Base-by-base conservation (phyloP, 371 early-diverging fungal species). In the Saksenaea oblongispora region DNA sequence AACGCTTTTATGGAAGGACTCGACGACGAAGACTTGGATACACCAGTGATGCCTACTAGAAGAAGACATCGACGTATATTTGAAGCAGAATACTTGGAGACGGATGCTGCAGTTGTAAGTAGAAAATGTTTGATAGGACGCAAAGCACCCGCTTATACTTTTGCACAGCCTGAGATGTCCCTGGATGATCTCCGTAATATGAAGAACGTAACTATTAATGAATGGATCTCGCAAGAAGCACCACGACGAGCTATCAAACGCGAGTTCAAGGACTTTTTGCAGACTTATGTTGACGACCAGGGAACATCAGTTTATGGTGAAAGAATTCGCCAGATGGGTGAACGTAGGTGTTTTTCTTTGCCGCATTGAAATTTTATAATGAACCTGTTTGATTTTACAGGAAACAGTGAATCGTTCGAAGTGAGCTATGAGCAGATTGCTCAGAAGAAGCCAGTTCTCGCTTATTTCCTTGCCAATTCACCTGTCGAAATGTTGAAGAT, bases 231-330 rank as follows among this genome's bases (percentile, higher is more conserved):
- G 22, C 85, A 90, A 79, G 91, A 91, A 64, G 84, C 87, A 10
- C 87, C 91, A 4, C 87, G 95, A 14, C 87, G 88, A 62, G 88
- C 92, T 17, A 93, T 97, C 58, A 86, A 87, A 65, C 77, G 89
- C 36, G 93, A 96, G 67, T 98, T 97, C 79, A 85, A 88, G 35
- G 84, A 90, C 41, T 98, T 98, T 70, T 78, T 98, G 41, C 86
- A 91, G 28, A 91, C 93, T 3, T 96, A 82, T 72, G 87, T 88
- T 15, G 91, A 95, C 66, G 92, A 91, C 15, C 78, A 89, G 41
- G 95, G 96, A 62, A 89, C 88, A 34, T 93, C 94, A 1, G 93
- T 98, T 8, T 98, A 98, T 68, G 95, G 95, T 69, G 92, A 93
- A 69, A 83, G 93, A 51, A 96, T 98, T 72, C 82, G 90, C 54